Percentiles rank a stretch among this genome's conserved stretches.
These are phyloP conservation scores for Ganoderma lingzhi DNA, from an alignment of 1,284 basidiomycete species.

Conservation along the genomic window DNA sequence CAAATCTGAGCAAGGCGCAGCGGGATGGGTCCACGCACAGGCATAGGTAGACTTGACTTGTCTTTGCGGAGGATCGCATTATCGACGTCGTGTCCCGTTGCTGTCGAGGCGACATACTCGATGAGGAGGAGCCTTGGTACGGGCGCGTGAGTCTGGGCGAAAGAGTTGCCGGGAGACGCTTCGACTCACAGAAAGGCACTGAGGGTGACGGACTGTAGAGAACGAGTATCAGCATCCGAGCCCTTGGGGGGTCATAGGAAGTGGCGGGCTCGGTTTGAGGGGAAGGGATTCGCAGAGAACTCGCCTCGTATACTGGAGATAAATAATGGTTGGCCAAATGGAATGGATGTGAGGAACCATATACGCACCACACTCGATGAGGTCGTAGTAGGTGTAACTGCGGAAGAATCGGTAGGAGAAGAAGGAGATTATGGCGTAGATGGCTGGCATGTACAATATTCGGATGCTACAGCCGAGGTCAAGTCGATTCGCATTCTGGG, in stretches of 20 bases:
- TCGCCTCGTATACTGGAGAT: constrained; percentile 56
- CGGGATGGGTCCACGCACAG: constrained; percentile 53
- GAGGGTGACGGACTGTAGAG: constrained; percentile 70
- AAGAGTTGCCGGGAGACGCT: neutral
- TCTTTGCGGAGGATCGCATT: constrained; percentile 82
- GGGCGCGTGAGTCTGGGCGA: neutral
- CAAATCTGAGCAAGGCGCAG: neutral
- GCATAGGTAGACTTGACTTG: constrained; percentile 77
- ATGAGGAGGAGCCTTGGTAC: constrained; percentile 77
- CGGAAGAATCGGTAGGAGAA: constrained; percentile 88
- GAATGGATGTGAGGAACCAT: constrained; percentile 11
- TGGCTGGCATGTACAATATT: constrained; percentile 81
- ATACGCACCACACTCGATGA: constrained; percentile 73
- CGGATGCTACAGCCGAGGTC: constrained; percentile 56
- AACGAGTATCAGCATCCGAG: neutral
- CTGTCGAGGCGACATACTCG: constrained; percentile 82
- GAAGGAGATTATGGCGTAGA: constrained; percentile 89
- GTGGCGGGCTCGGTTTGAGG: neutral
- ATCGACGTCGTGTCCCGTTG: constrained; percentile 64
- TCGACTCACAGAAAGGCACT: constrained; percentile 77
- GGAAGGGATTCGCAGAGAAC: constrained; percentile 21
- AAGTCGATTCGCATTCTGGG: neutral
- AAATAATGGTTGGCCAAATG: neutral
- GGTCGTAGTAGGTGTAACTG: constrained; percentile 82
- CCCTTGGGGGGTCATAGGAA: neutral